Evolutionary conservation across 1,139 yeast genomes (phyloP).

Genomic region (Fermentozyma sake): DNA sequence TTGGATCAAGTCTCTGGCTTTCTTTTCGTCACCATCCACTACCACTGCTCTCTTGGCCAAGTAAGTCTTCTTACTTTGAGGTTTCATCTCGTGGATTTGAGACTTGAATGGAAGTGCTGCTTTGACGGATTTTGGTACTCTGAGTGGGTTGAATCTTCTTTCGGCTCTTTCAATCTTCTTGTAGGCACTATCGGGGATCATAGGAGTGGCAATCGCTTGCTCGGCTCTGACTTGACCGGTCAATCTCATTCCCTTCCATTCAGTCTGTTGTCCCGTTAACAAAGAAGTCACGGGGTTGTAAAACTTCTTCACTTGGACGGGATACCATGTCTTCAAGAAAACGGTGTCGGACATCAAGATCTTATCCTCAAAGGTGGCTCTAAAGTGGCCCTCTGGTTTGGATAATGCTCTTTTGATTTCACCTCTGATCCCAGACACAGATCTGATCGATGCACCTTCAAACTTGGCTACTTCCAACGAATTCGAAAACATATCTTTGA

Average conservation of each 20-base stretch:
- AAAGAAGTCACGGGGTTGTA: slow-evolving; percentile 96
- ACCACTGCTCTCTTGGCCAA: slow-evolving; percentile 92
- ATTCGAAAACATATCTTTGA: slow-evolving; percentile 92
- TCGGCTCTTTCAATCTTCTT: slow-evolving; percentile 81
- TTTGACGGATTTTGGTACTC: slow-evolving; percentile 77
- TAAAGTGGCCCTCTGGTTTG: slow-evolving; percentile 92
- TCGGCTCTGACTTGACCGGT: slow-evolving; percentile 93
- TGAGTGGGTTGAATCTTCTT: slow-evolving; percentile 80
- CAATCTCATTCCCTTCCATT: slow-evolving; percentile 95
- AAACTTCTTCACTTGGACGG: slow-evolving; percentile 82
- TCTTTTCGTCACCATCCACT: slow-evolving; percentile 87
- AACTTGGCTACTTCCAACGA: slow-evolving; percentile 94
- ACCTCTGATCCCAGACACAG: slow-evolving; percentile 96
- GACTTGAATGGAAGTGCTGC: slow-evolving; percentile 85
- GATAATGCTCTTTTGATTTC: slow-evolving; percentile 93
- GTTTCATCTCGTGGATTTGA: slow-evolving; percentile 83
- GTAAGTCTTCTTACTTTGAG: slow-evolving; percentile 80
- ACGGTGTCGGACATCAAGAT: slow-evolving; percentile 85
- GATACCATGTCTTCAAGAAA: slow-evolving; percentile 94
- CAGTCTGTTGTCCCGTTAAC: slow-evolving; percentile 65
- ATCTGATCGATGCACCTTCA: slow-evolving; percentile 95
- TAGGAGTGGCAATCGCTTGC: slow-evolving; percentile 60
- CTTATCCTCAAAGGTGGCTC: slow-evolving; percentile 98
- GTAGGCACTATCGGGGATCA: slow-evolving; percentile 64
- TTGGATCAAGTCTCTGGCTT: slow-evolving; percentile 84